Conservation (phyloP, 1,139 yeast species). For the Geotrichum citri-aurantii region DNA sequence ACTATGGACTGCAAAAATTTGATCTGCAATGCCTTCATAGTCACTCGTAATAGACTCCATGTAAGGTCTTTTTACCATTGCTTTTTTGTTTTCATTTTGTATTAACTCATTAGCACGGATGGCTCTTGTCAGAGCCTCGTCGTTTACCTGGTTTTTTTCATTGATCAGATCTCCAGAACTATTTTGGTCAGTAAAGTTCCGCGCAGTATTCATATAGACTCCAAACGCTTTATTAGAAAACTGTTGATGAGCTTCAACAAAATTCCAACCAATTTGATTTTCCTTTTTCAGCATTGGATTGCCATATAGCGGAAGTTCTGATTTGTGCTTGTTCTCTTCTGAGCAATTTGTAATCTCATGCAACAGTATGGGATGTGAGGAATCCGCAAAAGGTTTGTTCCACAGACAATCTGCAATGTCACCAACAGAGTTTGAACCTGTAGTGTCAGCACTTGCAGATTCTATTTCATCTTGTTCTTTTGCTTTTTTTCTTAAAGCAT, state of each 20-base stretch:
- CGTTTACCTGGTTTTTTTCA: neutral
- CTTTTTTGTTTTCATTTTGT: neutral
- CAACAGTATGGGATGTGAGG: neutral
- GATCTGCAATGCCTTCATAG: neutral
- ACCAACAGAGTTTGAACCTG: neutral
- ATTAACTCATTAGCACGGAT: neutral
- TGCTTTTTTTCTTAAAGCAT: neutral
- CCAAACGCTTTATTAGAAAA: neutral
- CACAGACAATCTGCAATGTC: conserved; percentile 3
- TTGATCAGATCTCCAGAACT: neutral
- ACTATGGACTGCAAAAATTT: neutral
- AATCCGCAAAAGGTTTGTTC: neutral
- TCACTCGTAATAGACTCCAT: neutral
- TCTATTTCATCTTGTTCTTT: neutral
- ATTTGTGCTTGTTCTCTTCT: neutral
- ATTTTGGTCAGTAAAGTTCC: neutral
- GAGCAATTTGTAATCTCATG: neutral
- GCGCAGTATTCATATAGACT: neutral
- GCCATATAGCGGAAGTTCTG: neutral
- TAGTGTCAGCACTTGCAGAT: neutral
- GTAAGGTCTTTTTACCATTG: neutral
- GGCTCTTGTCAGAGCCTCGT: neutral
- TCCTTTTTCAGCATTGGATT: neutral
- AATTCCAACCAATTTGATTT: neutral
- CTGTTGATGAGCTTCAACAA: neutral